Evolutionary conservation across 345 rosid genomes (phyloP).

Genomic region (Balakata baccata): DNA sequence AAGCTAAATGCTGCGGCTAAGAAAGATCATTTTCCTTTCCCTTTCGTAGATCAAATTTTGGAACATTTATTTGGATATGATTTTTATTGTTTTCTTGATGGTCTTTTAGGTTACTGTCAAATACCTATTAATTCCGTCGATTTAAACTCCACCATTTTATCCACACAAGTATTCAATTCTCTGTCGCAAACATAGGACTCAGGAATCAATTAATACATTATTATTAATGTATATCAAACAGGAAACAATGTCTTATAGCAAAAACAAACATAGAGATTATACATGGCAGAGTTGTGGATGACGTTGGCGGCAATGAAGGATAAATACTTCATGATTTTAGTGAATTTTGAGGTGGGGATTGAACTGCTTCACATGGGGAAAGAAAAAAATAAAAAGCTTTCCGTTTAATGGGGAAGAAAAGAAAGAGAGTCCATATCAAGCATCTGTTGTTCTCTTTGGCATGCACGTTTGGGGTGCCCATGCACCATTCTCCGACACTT

Average conservation of each 20-base stretch:
- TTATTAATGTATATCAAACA: too few species aligned
- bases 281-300: slow-evolving; percentile 63
- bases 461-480: slow-evolving; percentile 43
- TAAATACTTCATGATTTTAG: slow-evolving; percentile 50
- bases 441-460: not conserved
- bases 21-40: too few species aligned
- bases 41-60: too few species aligned
- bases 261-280: slow-evolving; percentile 1
- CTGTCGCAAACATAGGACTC: slow-evolving; percentile 33
- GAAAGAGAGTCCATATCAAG: not conserved
- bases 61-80: too few species aligned
- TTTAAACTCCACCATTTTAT: slow-evolving; percentile 57
- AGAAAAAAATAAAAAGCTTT: not conserved
- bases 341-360: not conserved
- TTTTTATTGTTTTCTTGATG: too few species aligned
- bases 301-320: slow-evolving; percentile 77
- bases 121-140: too few species aligned
- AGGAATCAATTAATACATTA: too few species aligned
- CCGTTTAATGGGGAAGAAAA: not conserved
- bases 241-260: too few species aligned
- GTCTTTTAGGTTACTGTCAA: too few species aligned
- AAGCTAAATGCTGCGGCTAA: too few species aligned
- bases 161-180: slow-evolving; percentile 42
- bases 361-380: not conserved
- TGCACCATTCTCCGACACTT: slow-evolving; percentile 37